phyloP scores from a whole-genome alignment of 176 grass and related monocot species.

The Lolium multiflorum region DNA sequence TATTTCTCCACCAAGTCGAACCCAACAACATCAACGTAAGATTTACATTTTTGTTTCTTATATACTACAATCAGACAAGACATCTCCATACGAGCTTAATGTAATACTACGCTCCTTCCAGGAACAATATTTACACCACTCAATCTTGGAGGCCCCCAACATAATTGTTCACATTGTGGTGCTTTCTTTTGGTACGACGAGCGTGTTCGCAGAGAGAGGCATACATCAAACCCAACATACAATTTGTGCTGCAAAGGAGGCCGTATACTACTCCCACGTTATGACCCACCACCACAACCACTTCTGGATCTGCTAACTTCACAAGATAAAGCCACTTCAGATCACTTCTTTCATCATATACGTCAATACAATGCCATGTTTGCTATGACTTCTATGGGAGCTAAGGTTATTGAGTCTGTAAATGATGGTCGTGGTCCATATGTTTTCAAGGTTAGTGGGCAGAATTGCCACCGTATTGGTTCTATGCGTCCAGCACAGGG shows the following conservation, averaged over 20 bases:
- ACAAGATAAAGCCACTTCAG: neutral
- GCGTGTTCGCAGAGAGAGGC: neutral
- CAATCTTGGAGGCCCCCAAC: neutral
- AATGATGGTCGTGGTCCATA: constrained; percentile 1
- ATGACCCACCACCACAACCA: neutral
- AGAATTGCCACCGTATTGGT: neutral
- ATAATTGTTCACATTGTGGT: neutral
- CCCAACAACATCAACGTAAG: neutral
- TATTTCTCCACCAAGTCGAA: neutral
- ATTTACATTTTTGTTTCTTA: neutral
- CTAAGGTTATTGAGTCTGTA: neutral
- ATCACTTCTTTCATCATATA: neutral
- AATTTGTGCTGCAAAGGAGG: neutral
- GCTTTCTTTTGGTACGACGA: neutral
- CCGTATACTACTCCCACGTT: neutral
- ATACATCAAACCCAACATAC: neutral
- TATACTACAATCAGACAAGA: neutral
- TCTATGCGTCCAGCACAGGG: neutral
- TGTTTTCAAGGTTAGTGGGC: constrained; percentile 21
- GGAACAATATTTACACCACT: neutral
- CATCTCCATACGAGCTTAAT: neutral
- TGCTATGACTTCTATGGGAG: neutral
- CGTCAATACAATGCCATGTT: neutral
- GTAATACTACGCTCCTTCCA: neutral
- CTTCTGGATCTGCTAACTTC: neutral